A percentile compares a stretch with the other conserved stretches of the same genome.
phyloP scores from a whole-genome alignment of 306 rosid genomes.

The Benincasa hispida region DNA sequence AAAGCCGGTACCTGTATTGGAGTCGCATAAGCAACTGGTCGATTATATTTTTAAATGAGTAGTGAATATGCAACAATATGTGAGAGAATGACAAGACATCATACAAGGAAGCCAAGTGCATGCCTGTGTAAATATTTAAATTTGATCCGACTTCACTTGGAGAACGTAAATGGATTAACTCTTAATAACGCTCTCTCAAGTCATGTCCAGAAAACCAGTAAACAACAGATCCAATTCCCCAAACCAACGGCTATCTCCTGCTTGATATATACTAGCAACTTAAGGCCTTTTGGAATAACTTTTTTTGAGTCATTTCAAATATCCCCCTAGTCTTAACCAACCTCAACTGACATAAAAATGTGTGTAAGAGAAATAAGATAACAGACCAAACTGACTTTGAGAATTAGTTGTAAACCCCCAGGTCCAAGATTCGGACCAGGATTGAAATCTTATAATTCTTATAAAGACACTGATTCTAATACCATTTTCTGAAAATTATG shows the following conservation, averaged over 20 bases:
- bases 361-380: background rate
- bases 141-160: background rate
- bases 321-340: background rate
- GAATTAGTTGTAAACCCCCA: background rate
- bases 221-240: background rate
- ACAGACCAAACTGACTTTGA: background rate
- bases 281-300: too few species aligned
- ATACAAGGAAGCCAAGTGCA: background rate
- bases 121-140: background rate
- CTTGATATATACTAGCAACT: background rate
- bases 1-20: slow-evolving; percentile 72
- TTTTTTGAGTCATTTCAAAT: too few species aligned
- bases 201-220: background rate
- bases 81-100: background rate
- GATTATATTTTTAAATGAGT: background rate
- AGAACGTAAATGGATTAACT: background rate
- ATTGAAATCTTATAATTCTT: background rate
- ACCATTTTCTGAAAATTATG: background rate
- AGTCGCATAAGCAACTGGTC: background rate
- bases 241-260: background rate
- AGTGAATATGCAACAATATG: background rate
- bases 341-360: background rate
- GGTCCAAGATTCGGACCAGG: too few species aligned
- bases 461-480: background rate
- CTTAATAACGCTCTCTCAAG: background rate